Evolutionary conservation across 2,329 filamentous ascomycete species (phyloP), one percentile per base, ranked within the genome.

Genomic region (Tolypocladium cylindrosporum): DNA sequence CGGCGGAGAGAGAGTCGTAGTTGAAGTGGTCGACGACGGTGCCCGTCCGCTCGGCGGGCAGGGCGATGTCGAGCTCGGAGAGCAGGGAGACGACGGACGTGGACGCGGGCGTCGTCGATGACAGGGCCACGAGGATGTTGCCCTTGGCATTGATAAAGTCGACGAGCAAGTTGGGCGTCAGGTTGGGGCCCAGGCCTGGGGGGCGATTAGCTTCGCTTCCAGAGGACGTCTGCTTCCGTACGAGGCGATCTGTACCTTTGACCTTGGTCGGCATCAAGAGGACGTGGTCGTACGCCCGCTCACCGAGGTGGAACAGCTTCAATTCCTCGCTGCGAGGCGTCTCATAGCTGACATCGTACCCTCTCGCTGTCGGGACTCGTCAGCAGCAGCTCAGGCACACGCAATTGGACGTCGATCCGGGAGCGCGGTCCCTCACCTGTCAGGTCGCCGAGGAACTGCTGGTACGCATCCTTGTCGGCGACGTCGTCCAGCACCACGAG

Each of bases 1-100:
- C 69, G 5, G 93, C 88, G 45, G 88, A 90, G 39, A 82, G 65
- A 58, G 82, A 79, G 69, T 97, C 93, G 75, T 94, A 94, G 77
- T 90, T 89, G 84, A 97, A 97, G 79, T 99, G 94, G 75, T 97
- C 94, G 61, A 97, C 87, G 7, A 96, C 88, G 59, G 93, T 79
- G 58, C 90, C 86, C 58, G 88, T 90, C 68, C 92, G 90, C 74
- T 96, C 93, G 41, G 84, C 76, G 43, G 94, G 90, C n/a, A 97
- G 83, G 64, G 86, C 80, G 68, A 99, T 89, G 70, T 97, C 93
- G 71, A 97, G 81, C 75, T 97, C 91, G 67, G 89, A 78, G 55
- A 97, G 88, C 58, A 96, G 80, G 48, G 88, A 88, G 63, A 86
- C 85, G 65, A 97, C 76, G 54, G 89, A 85, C 57, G 83, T 85